Conservation (phyloP, 345 rosid genomes). For the Hibiscus syriacus region DNA sequence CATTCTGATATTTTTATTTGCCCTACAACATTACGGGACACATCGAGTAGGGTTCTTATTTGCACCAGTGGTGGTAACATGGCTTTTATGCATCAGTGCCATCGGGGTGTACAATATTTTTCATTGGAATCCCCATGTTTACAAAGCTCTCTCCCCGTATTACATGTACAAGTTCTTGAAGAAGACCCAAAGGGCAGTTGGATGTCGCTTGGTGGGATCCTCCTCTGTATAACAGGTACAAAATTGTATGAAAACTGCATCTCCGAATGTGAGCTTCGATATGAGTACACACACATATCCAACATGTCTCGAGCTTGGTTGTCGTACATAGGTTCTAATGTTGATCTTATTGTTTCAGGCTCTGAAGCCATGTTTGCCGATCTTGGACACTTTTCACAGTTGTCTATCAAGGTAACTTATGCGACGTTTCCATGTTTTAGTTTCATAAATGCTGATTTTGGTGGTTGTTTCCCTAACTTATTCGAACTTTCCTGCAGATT, state of each 20-base stretch:
- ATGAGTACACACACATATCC: not conserved
- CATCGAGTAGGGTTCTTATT: conserved; percentile 68
- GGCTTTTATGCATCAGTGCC: conserved; percentile 76
- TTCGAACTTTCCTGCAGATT: conserved; percentile 41
- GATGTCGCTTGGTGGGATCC: conserved; percentile 98
- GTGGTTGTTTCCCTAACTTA: not conserved
- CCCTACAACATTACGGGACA: conserved; percentile 75
- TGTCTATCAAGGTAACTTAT: conserved; percentile 66
- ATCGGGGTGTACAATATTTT: conserved; percentile 84
- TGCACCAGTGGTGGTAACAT: conserved; percentile 54
- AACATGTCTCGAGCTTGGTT: not conserved
- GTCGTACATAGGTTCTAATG: not conserved
- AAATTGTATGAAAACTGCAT: not conserved
- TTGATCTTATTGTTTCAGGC: conserved; percentile 33
- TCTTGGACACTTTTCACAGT: conserved; percentile 91
- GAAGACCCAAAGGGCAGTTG: conserved; percentile 88
- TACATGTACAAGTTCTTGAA: conserved; percentile 84
- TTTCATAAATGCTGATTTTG: not conserved
- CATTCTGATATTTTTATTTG: conserved; percentile 55
- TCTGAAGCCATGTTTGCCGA: conserved; percentile 99
- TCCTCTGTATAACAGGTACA: conserved; percentile 85
- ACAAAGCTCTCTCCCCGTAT: conserved; percentile 88
- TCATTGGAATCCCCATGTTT: conserved; percentile 88
- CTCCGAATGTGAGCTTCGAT: no score
- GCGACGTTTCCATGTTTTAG: not conserved